These are phyloP conservation scores for Malus fusca DNA, from an alignment of 306 rosid species.

Conservation along the genomic window DNA sequence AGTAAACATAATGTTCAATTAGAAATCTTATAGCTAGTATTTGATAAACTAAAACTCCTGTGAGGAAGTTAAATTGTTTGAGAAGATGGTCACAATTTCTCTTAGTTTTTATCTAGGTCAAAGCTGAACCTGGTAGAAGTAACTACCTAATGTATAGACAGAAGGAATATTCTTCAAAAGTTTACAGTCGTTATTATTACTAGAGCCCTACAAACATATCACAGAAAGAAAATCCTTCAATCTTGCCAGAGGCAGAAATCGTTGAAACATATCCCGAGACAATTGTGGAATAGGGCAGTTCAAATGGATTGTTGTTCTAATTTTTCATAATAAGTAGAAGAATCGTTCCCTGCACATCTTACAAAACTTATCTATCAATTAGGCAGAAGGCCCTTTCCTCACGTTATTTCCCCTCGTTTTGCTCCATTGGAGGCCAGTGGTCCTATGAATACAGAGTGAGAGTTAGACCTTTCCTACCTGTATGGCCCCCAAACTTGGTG, in stretches of 20 bases:
- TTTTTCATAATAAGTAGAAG: too few relatives aligned
- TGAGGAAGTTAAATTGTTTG: background rate
- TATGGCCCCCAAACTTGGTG: background rate
- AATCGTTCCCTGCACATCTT: too few relatives aligned
- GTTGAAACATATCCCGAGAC: background rate
- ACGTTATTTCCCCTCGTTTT: background rate
- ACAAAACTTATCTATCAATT: too few relatives aligned
- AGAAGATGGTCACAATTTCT: slow-evolving; percentile 3
- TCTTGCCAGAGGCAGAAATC: background rate
- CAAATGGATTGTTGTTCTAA: background rate
- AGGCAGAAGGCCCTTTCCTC: background rate
- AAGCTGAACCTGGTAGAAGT: background rate
- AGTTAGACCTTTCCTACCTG: background rate
- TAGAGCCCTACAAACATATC: background rate
- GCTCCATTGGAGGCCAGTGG: background rate
- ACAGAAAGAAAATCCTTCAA: background rate
- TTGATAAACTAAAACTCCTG: background rate
- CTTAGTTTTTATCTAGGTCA: background rate
- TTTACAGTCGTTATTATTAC: background rate
- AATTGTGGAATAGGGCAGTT: background rate
- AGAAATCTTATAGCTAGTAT: background rate
- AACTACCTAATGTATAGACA: background rate
- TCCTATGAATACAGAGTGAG: background rate
- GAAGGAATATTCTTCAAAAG: background rate
- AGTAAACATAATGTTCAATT: background rate